Conservation (phyloP, 805 yeast genomes). For the Martiniozyma abietophila region DNA sequence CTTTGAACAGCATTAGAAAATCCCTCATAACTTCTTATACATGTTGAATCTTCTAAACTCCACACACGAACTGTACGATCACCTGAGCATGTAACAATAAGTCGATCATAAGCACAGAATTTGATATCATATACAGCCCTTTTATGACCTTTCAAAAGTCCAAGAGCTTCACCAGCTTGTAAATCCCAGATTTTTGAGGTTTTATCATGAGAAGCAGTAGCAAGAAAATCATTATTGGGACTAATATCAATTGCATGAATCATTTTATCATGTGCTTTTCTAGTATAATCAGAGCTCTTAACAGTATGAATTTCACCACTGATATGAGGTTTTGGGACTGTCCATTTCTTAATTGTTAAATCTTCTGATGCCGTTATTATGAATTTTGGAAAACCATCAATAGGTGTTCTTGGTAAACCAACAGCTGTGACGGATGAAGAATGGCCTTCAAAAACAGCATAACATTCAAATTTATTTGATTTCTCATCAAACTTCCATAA, state of each 20-base stretch:
- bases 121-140: constrained; percentile 91
- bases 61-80: constrained; percentile 81
- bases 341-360: constrained; percentile 81
- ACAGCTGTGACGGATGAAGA: constrained; percentile 80
- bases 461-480: constrained; percentile 30
- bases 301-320: constrained; percentile 23
- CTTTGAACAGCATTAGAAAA: constrained; percentile 90
- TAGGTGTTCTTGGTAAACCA: constrained; percentile 52
- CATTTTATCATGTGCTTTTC: constrained; percentile 95
- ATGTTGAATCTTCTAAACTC: constrained; percentile 71
- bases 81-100: constrained; percentile 78
- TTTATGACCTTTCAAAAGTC: constrained; percentile 80
- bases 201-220: constrained; percentile 92
- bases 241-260: constrained; percentile 83
- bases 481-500: constrained; percentile 63
- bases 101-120: constrained; percentile 72
- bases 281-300: constrained; percentile 70
- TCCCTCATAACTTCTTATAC: constrained; percentile 82
- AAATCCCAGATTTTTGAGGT: constrained; percentile 84
- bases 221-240: constrained; percentile 83
- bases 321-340: constrained; percentile 40
- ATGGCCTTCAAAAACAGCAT: constrained; percentile 75
- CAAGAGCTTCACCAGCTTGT: constrained; percentile 78
- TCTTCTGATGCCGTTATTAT: constrained; percentile 79
- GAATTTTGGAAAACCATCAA: constrained; percentile 46